Base-by-base conservation (phyloP, 495 filamentous ascomycete species). In the Elasticomyces elasticus region DNA sequence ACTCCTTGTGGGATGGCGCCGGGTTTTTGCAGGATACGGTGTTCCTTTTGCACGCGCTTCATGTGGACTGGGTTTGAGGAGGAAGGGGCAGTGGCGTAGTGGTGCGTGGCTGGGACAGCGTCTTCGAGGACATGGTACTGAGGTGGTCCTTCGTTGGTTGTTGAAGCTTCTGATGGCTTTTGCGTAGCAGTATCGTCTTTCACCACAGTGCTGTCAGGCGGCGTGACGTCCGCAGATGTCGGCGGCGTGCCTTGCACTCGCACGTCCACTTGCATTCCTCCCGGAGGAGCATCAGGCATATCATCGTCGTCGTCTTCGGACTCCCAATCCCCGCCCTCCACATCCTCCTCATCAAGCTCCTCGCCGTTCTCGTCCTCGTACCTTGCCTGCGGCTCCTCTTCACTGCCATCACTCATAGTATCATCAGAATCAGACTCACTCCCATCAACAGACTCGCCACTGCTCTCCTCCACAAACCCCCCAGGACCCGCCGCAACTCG, bases 41-140 rank as follows among this genome's bases (percentile, higher is more conserved):
- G 75, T 56, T 83, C 81, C 58, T 78, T 78, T 3, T 59, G 60
- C 22, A 81, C 67, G 2, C 77, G 73, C 26, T 76, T 73, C 41
- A 74, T 69, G 27, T 71, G 52, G 19, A 58, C 42, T 37, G 56
- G 50, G 9, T 54, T 22, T 47, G 52, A 37, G 45, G 59, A 37
- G 17, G 57, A 4, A 0, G 51, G 41, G 3, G 46, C 13, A 20
- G 12, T 31, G 43, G 69, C 20, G 62, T 74, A 82, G 49, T 71
- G 68, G 62, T 82, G 80, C 48, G 76, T 67, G 1, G 55, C 33
- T 10, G 80, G 77, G 25, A 71, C 67, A 3, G 56, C 6, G 13
- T 54, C 59, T 24, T 78, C 75, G 15, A 82, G 65, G 20, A 80
- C 48, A 25, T 50, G 46, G 61, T 77, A 78, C 17, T 47, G 41